These are phyloP conservation scores for Salix caprea DNA, from an alignment of 345 rosid genomes.

Conservation along the genomic window DNA sequence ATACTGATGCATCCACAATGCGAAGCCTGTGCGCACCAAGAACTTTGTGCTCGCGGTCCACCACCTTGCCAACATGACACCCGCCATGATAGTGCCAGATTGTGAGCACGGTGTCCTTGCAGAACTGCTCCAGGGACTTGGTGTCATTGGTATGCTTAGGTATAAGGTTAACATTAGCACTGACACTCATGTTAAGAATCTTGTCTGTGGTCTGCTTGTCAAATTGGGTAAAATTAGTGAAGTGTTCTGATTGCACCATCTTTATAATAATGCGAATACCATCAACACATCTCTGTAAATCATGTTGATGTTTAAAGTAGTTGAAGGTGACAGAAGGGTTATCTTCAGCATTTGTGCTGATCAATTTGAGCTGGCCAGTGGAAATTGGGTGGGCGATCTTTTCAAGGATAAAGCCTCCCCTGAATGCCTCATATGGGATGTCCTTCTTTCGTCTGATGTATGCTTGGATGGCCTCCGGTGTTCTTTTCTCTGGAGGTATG, in stretches of 20 bases:
- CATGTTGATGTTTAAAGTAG: conserved; percentile 75
- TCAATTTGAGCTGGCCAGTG: conserved; percentile 60
- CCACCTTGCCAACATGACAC: conserved; percentile 79
- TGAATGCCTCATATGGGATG: conserved; percentile 72
- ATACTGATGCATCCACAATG: conserved; percentile 77
- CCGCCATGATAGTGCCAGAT: conserved; percentile 99
- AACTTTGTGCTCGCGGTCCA: conserved; percentile 46
- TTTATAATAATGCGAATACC: conserved; percentile 58
- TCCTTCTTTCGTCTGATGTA: conserved; percentile 49
- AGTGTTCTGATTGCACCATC: conserved; percentile 58
- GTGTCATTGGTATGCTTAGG: conserved; percentile 77
- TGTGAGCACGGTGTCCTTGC: conserved; percentile 85
- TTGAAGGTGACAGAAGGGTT: conserved; percentile 89
- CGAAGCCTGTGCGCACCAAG: conserved; percentile 69
- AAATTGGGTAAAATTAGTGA: conserved; percentile 53
- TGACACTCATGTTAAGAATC: conserved; percentile 62
- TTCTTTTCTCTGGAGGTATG: conserved; percentile 63
- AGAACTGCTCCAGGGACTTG: conserved; percentile 84
- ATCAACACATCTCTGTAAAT: conserved; percentile 64
- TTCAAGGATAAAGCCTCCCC: conserved; percentile 89
- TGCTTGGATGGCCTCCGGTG: conserved; percentile 53
- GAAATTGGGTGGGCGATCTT: conserved; percentile 71
- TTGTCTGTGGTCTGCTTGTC: conserved; percentile 47
- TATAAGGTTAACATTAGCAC: conserved; percentile 76
- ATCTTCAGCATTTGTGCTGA: conserved; percentile 62